phyloP scores from a whole-genome alignment of 2,329 filamentous ascomycete species.

The Basipetospora sp. region DNA sequence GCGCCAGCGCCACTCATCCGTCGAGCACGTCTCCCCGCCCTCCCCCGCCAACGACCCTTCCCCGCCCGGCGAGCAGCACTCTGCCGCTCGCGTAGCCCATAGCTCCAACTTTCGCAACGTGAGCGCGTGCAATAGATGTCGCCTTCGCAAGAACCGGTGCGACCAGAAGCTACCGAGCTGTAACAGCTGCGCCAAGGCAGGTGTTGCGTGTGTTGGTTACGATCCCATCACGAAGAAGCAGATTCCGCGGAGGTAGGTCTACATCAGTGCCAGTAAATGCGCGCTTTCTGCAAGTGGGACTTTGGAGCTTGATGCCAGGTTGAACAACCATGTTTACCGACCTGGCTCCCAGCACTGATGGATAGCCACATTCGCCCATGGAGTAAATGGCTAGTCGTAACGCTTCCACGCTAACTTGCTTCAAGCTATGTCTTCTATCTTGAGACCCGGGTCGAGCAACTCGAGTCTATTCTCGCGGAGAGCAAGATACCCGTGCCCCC shows the following conservation, averaged over 20 bases:
- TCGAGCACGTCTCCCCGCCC: slow-evolving; percentile 28
- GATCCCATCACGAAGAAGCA: slow-evolving; percentile 93
- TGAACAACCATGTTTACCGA: too few relatives aligned
- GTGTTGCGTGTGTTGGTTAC: slow-evolving; percentile 82
- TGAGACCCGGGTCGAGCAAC: slow-evolving; percentile 68
- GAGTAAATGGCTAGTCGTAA: too few relatives aligned
- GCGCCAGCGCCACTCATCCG: slow-evolving; percentile 40
- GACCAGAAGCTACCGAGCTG: slow-evolving; percentile 87
- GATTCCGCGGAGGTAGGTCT: slow-evolving; percentile 77
- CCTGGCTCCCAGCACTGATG: too few relatives aligned
- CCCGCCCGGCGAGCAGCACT: slow-evolving; percentile 16
- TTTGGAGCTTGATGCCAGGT: too few relatives aligned
- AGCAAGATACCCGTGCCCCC: slow-evolving; percentile 60
- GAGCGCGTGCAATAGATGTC: slow-evolving; percentile 85
- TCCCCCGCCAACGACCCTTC: slow-evolving; percentile 21
- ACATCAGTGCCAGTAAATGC: too few relatives aligned
- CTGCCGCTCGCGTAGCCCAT: slow-evolving; percentile 34
- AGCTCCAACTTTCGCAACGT: slow-evolving; percentile 69
- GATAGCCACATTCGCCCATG: too few relatives aligned
- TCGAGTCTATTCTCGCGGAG: slow-evolving; percentile 59
- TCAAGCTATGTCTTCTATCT: slow-evolving; percentile 83
- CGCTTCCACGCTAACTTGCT: too few relatives aligned
- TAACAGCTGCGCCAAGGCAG: slow-evolving; percentile 83
- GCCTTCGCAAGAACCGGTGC: slow-evolving; percentile 83
- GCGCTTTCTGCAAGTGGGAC: too few relatives aligned